Conservation (phyloP, 495 filamentous ascomycete genomes). For the Lepidopterella palustris region DNA sequence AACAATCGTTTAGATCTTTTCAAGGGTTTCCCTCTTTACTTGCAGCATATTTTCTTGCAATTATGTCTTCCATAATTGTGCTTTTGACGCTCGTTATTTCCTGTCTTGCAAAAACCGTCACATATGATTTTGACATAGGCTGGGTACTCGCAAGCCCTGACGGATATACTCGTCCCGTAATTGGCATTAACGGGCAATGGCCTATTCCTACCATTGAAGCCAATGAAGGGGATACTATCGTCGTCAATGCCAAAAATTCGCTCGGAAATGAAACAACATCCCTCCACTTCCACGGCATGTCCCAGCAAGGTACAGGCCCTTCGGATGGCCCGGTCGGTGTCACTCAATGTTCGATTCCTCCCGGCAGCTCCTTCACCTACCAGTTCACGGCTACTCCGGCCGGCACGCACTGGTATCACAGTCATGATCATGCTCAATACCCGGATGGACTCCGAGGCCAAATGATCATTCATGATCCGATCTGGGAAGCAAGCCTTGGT, state of each 20-base stretch:
- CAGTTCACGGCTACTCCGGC: conserved; percentile 17
- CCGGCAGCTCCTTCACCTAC: conserved; percentile 16
- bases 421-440: conserved; percentile 23
- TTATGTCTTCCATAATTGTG: background rate
- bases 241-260: conserved; percentile 20
- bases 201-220: conserved; percentile 22
- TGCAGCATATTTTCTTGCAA: too few relatives aligned
- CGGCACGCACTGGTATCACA: conserved; percentile 33
- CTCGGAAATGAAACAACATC: conserved; percentile 21
- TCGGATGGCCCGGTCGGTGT: conserved; percentile 19
- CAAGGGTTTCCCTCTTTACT: too few relatives aligned
- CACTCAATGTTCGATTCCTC: conserved; percentile 18
- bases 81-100: background rate
- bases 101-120: conserved; percentile 2
- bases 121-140: conserved; percentile 19
- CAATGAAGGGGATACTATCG: conserved; percentile 16
- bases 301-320: conserved; percentile 8
- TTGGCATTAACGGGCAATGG: conserved; percentile 28
- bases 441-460: conserved; percentile 18
- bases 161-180: conserved; percentile 18
- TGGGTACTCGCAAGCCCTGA: conserved; percentile 21
- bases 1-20: too few relatives aligned
- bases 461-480: conserved; percentile 23
- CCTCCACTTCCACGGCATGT: conserved; percentile 25
- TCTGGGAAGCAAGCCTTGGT: conserved; percentile 15